Evolutionary conservation across 805 yeast species (phyloP).

Genomic region (Ogataea chonburiensis): DNA sequence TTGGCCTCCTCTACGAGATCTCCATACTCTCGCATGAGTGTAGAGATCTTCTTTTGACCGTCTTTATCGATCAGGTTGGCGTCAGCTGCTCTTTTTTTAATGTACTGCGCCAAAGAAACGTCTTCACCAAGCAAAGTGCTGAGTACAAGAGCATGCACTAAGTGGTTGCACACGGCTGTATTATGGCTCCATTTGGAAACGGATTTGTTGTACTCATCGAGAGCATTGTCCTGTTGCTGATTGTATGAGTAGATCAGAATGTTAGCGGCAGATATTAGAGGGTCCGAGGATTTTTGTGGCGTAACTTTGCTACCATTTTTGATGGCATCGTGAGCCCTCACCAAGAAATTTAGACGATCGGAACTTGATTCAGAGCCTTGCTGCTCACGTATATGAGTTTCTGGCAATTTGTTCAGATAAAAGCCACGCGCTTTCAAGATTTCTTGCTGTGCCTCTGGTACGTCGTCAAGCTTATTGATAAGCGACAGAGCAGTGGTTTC

Average conservation of each 20-base stretch:
- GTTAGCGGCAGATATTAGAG: constrained; percentile 3
- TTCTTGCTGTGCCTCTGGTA: constrained; percentile 5
- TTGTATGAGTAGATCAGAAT: constrained; percentile 5
- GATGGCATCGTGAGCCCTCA: constrained; percentile 4
- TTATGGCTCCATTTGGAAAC: constrained; percentile 16
- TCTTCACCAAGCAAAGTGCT: constrained; percentile 28
- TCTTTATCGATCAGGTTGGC: constrained; percentile 25
- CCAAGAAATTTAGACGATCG: background rate
- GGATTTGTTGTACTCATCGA: constrained; percentile 34
- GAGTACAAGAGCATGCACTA: constrained; percentile 30
- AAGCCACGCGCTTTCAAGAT: constrained; percentile 5
- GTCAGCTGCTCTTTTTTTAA: constrained; percentile 31
- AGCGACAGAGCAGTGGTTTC: background rate
- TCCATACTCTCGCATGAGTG: constrained; percentile 33
- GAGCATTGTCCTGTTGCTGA: constrained; percentile 29
- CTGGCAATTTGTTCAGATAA: background rate
- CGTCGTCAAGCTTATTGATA: background rate
- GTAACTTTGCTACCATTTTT: constrained; percentile 1
- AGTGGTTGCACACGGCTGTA: constrained; percentile 11
- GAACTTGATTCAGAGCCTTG: background rate
- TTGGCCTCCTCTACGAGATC: constrained; percentile 25
- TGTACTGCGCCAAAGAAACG: constrained; percentile 33
- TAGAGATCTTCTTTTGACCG: constrained; percentile 24
- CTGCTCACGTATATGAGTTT: background rate
- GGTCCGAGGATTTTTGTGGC: background rate